Evolutionary conservation across 257 asterid species (phyloP).

Genomic region (Nicotiana paniculata): DNA sequence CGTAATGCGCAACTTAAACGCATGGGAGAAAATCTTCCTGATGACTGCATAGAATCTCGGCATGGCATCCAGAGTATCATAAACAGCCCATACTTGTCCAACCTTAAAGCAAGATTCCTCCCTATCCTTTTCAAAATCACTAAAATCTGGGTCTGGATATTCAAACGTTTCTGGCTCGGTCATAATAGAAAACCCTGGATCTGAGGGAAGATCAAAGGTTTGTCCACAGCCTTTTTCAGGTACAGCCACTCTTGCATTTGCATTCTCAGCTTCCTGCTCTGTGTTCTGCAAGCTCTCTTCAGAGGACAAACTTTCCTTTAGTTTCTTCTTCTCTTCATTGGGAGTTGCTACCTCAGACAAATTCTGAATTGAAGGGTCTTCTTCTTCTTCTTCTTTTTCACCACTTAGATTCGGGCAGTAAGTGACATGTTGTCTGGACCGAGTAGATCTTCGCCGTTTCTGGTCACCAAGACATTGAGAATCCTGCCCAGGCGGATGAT

Average conservation of each 20-base stretch:
- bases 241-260: not conserved
- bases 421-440: conserved; percentile 27
- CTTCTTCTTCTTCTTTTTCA: conserved; percentile 6
- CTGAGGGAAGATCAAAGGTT: not conserved
- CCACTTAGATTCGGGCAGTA: conserved; percentile 16
- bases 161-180: conserved; percentile 22
- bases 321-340: not conserved
- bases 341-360: not conserved
- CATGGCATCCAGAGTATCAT: conserved; percentile 57
- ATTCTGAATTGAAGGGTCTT: conserved; percentile 2
- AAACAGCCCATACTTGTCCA: conserved; percentile 70
- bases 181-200: not conserved
- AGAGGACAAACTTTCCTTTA: not conserved
- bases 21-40: conserved; percentile 16
- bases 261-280: conserved; percentile 11
- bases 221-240: conserved; percentile 2
- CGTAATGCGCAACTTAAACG: conserved; percentile 35
- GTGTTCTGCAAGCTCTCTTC: conserved; percentile 15
- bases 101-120: conserved; percentile 21
- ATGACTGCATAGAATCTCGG: conserved; percentile 61
- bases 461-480: conserved; percentile 5
- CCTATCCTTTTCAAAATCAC: conserved; percentile 42
- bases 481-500: conserved; percentile 12
- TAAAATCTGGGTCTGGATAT: conserved; percentile 37
- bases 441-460: conserved; percentile 23